These are phyloP conservation scores for Colletotrichum lindemuthianum DNA, from an alignment of 2,329 filamentous ascomycete genomes.

Conservation along the genomic window DNA sequence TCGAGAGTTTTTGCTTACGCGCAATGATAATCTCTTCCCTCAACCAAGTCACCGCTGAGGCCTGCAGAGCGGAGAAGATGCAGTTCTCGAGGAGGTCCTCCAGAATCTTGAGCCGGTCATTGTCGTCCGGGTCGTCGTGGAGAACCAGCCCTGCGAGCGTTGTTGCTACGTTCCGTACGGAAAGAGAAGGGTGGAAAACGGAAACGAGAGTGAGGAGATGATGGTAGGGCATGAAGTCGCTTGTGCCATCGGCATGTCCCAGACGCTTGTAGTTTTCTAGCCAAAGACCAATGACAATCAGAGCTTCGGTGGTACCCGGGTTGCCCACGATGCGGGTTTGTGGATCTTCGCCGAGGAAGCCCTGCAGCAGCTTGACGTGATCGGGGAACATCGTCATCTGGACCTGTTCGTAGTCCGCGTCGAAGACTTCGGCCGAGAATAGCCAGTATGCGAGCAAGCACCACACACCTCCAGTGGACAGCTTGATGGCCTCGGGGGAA, in stretches of 20 bases:
- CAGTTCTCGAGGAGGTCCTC: constrained; percentile 74
- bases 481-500: constrained; percentile 60
- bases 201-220: constrained; percentile 67
- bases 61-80: constrained; percentile 70
- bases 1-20: constrained; percentile 42
- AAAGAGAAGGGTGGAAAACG: constrained; percentile 65
- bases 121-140: constrained; percentile 68
- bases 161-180: constrained; percentile 65
- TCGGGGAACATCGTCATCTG: constrained; percentile 69
- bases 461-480: constrained; percentile 68
- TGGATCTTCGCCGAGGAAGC: constrained; percentile 63
- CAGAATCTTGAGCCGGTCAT: constrained; percentile 68
- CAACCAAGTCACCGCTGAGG: constrained; percentile 71
- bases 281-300: constrained; percentile 69
- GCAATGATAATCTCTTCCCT: constrained; percentile 69
- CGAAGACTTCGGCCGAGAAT: constrained; percentile 70
- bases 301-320: constrained; percentile 66
- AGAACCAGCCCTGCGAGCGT: constrained; percentile 63
- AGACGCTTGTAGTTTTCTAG: constrained; percentile 62
- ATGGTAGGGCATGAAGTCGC: constrained; percentile 68
- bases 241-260: constrained; percentile 44
- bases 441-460: constrained; percentile 71
- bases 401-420: constrained; percentile 63
- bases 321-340: constrained; percentile 59
- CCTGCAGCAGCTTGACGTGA: constrained; percentile 63